These are phyloP conservation scores for Pythium guiyangense DNA, from an alignment of 352 stramenopile species.

Conservation along the genomic window DNA sequence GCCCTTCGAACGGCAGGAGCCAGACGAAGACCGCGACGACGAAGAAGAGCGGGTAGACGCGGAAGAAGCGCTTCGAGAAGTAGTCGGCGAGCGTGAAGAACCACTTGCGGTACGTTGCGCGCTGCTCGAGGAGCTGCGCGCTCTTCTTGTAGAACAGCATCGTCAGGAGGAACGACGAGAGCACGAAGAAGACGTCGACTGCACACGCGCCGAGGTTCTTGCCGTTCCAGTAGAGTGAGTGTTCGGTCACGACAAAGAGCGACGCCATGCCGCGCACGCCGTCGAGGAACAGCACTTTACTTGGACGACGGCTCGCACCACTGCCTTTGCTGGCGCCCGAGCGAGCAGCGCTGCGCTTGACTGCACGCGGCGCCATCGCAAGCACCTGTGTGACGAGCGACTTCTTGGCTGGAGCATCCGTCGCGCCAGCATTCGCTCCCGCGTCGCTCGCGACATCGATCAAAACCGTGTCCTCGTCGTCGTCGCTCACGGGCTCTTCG, in stretches of 20 bases:
- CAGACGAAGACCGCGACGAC: constrained; percentile 23
- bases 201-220: constrained; percentile 13
- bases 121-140: constrained; percentile 11
- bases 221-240: constrained; percentile 12
- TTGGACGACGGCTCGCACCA: not conserved
- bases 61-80: constrained; percentile 45
- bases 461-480: too few species aligned
- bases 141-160: constrained; percentile 19
- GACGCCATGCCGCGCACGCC: constrained; percentile 11
- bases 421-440: too few species aligned
- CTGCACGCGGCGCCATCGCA: too few species aligned
- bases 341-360: too few species aligned
- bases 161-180: constrained; percentile 19
- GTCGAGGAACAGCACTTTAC: constrained; percentile 14
- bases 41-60: constrained; percentile 52
- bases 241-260: constrained; percentile 18
- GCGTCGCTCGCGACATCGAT: too few species aligned
- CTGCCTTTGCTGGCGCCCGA: too few species aligned
- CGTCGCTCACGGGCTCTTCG: too few species aligned
- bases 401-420: too few species aligned
- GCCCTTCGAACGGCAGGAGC: constrained; percentile 24
- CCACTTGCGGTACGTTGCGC: constrained; percentile 11
- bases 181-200: constrained; percentile 22
- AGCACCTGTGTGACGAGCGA: too few species aligned
- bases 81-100: constrained; percentile 26